These are phyloP conservation scores for Salix suchowensis DNA, from an alignment of 345 rosid genomes.

Conservation along the genomic window DNA sequence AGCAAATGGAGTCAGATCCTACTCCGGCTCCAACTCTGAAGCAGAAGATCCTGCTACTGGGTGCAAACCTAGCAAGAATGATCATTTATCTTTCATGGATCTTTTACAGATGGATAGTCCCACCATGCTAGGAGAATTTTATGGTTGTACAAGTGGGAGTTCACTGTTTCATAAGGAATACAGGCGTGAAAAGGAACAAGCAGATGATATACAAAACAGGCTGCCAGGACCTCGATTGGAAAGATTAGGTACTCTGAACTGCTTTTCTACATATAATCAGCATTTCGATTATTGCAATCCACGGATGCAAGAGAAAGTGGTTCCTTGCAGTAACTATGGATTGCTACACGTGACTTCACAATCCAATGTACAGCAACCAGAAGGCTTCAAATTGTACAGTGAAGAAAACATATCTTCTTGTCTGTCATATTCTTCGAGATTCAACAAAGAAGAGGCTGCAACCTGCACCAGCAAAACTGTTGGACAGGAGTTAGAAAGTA, in stretches of 20 bases:
- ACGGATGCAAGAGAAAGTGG: slow-evolving; percentile 16
- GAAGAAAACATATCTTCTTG: slow-evolving; percentile 46
- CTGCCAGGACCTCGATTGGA: slow-evolving; percentile 26
- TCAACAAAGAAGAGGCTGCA: slow-evolving; percentile 25
- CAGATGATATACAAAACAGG: slow-evolving; percentile 25
- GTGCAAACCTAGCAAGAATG: slow-evolving; percentile 32
- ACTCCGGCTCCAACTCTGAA: slow-evolving; percentile 60
- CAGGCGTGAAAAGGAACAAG: slow-evolving; percentile 20
- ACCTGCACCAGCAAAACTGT: slow-evolving; percentile 16
- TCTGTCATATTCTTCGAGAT: slow-evolving; percentile 40
- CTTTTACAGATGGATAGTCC: slow-evolving; percentile 28
- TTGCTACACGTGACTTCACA: slow-evolving; percentile 20
- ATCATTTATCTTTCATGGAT: slow-evolving; percentile 27
- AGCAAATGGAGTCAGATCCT: slow-evolving; percentile 43
- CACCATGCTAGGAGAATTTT: slow-evolving; percentile 37
- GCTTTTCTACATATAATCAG: slow-evolving; percentile 33
- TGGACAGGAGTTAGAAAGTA: slow-evolving; percentile 21
- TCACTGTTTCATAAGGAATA: slow-evolving; percentile 27
- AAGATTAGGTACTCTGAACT: slow-evolving; percentile 20
- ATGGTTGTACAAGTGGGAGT: slow-evolving; percentile 26
- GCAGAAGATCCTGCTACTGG: slow-evolving; percentile 46
- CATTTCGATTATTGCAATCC: slow-evolving; percentile 24
- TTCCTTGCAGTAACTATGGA: slow-evolving; percentile 28
- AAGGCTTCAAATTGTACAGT: slow-evolving; percentile 30
- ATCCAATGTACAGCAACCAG: slow-evolving; percentile 31